A percentile compares a stretch with the other conserved stretches of the same genome.
Evolutionary conservation across 257 asterid species (phyloP).

Genomic region (Scutellaria barbata): DNA sequence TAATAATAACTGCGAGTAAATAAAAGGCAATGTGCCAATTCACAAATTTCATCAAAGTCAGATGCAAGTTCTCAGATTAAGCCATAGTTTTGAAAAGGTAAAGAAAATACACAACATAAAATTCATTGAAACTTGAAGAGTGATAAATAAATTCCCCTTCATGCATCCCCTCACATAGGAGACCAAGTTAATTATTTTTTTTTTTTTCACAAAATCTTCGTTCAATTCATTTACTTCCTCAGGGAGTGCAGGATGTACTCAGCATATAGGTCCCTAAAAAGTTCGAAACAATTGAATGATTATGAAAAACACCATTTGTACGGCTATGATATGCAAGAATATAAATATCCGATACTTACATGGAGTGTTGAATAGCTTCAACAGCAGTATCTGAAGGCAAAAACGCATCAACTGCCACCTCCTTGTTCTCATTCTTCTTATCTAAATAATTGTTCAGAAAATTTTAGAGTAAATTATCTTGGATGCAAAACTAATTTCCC

Average conservation of each 20-base stretch:
- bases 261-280: conserved; percentile 81
- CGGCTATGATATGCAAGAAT: not conserved
- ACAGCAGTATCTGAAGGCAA: conserved; percentile 53
- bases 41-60: too few species aligned
- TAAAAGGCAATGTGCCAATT: too few species aligned
- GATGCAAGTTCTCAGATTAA: too few species aligned
- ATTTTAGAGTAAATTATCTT: not conserved
- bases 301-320: not conserved
- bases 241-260: conserved; percentile 73
- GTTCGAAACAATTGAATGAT: too few species aligned
- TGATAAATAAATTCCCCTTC: too few species aligned
- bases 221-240: conserved; percentile 44
- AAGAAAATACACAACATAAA: too few species aligned
- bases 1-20: too few species aligned
- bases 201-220: too few species aligned
- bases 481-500: not conserved
- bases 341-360: conserved; percentile 43
- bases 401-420: conserved; percentile 67
- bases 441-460: conserved; percentile 47
- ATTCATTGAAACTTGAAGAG: too few species aligned
- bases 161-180: too few species aligned
- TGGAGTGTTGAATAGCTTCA: conserved; percentile 67
- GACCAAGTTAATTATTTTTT: too few species aligned
- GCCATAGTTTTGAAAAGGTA: too few species aligned
- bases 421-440: conserved; percentile 80